These are phyloP conservation scores for Mortierella sp. DNA, from an alignment of 371 early-diverging fungal genomes.

Conservation along the genomic window DNA sequence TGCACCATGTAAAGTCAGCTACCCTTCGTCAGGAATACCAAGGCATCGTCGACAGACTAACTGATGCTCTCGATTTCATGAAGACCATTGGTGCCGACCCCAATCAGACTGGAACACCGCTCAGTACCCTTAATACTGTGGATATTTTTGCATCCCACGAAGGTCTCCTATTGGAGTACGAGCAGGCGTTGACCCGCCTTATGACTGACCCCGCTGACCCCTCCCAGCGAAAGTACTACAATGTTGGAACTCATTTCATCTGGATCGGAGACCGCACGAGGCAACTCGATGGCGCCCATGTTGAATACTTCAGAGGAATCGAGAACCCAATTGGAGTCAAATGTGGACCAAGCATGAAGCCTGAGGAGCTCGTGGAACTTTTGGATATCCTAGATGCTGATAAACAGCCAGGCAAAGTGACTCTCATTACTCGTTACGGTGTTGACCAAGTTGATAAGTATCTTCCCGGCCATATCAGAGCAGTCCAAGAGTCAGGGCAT, in stretches of 20 bases:
- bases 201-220: slow-evolving; percentile 61
- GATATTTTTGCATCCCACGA: slow-evolving; percentile 97
- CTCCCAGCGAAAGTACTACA: slow-evolving; percentile 72
- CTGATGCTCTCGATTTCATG: slow-evolving; percentile 95
- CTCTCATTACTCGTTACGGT: slow-evolving; percentile 96
- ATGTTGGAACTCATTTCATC: slow-evolving; percentile 92
- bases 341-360: slow-evolving; percentile 92
- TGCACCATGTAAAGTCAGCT: slow-evolving; percentile 89
- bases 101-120: slow-evolving; percentile 39
- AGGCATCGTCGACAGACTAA: slow-evolving; percentile 85
- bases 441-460: slow-evolving; percentile 83
- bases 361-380: slow-evolving; percentile 84
- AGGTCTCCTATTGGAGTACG: slow-evolving; percentile 93
- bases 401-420: slow-evolving; percentile 91
- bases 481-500: slow-evolving; percentile 88
- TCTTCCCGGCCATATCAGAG: slow-evolving; percentile 90
- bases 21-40: slow-evolving; percentile 90
- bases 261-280: slow-evolving; percentile 99
- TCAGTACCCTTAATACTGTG: slow-evolving; percentile 72
- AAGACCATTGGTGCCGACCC: slow-evolving; percentile 86
- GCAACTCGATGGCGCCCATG: slow-evolving; percentile 94
- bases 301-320: slow-evolving; percentile 96
- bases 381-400: slow-evolving; percentile 90
- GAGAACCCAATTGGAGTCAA: slow-evolving; percentile 97
- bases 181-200: slow-evolving; percentile 83